Evolutionary conservation across 129 eudicot genomes (phyloP), one percentile per base, ranked within the genome.

Genomic region (Silybum marianum): DNA sequence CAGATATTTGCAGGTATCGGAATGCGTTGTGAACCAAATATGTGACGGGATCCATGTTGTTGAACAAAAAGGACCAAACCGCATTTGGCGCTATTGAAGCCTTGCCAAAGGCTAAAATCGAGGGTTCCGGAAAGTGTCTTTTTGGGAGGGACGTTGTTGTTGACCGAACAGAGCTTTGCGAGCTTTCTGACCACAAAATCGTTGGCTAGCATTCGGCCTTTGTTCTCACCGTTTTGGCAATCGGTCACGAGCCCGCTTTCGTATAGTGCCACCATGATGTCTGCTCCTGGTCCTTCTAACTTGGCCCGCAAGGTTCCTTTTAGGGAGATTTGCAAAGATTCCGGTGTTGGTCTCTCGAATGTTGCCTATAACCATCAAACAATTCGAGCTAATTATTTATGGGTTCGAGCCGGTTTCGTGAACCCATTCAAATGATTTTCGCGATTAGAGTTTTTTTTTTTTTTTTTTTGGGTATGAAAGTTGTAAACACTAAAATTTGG

Each of bases 171-270:
- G 5, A 92, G 90, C 87, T 89, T 95, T 3, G 83, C 87, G 46
- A 95, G 99, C 77, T 86, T 86, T 83, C 97, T 84, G 14, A 95
- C 97, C 65, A 95, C 97, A 12, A 81, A 95, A 85, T 95, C 97
- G 40, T 95, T 95, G 5, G 93, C 91, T 7, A 95, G 77, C 18
- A 92, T 85, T 54, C 86, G 78, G 42, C 81, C 99, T 78, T 92
- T 89, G 91, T 95, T 95, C 74, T 83, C 97, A 16, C 99, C 99
- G 16, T 76, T 79, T 22, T 78, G 81, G 83, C 96, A 90, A 78
- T 87, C 83, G 6, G 96, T 95, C 71, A 95, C 93, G 54, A 95
- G 78, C 25, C 99, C 94, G 28, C 84, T 81, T 72, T 92, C 94
- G 70, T 86, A 90, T 4, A 95, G 84, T 10, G 94, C 97, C 81